Conservation (phyloP, 805 yeast genomes). For the Suhomyces sp. region DNA sequence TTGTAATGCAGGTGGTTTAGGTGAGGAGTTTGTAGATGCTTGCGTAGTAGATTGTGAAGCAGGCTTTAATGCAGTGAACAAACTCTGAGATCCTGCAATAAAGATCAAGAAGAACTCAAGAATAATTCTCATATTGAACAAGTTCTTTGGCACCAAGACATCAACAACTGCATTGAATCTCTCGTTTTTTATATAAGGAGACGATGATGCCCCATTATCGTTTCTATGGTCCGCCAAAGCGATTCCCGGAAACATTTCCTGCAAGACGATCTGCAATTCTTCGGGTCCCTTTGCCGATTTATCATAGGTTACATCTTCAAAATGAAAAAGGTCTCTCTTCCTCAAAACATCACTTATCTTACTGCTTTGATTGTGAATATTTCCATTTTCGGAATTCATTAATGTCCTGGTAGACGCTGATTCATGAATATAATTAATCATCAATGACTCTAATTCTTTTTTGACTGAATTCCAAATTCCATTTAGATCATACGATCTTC, state of each 20-base stretch:
- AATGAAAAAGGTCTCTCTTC: constrained; percentile 27
- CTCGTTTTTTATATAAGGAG: constrained; percentile 61
- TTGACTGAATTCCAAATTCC: constrained; percentile 32
- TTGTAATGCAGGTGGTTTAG: constrained; percentile 1
- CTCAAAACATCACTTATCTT: constrained; percentile 23
- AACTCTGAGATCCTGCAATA: constrained; percentile 52
- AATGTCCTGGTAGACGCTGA: constrained; percentile 10
- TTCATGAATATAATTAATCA: constrained; percentile 35
- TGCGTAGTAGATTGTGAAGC: constrained; percentile 13
- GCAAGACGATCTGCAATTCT: constrained; percentile 38
- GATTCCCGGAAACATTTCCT: constrained; percentile 73
- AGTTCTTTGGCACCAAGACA: constrained; percentile 63
- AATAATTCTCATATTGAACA: constrained; percentile 77
- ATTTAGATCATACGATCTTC: constrained; percentile 16
- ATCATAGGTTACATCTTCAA: constrained; percentile 30
- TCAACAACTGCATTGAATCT: constrained; percentile 56
- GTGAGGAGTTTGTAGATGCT: not conserved
- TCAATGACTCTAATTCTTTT: constrained; percentile 32
- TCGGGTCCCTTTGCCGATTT: constrained; percentile 25
- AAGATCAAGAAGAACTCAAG: constrained; percentile 72
- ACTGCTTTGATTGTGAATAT: constrained; percentile 9
- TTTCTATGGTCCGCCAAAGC: constrained; percentile 22
- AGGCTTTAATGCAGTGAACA: constrained; percentile 24
- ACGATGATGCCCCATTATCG: constrained; percentile 12
- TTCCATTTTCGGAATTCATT: constrained; percentile 6